Evolutionary conservation across 805 yeast genomes (phyloP), one percentile per base, ranked within the genome.

Genomic region (Saccharomycopsis malanga): DNA sequence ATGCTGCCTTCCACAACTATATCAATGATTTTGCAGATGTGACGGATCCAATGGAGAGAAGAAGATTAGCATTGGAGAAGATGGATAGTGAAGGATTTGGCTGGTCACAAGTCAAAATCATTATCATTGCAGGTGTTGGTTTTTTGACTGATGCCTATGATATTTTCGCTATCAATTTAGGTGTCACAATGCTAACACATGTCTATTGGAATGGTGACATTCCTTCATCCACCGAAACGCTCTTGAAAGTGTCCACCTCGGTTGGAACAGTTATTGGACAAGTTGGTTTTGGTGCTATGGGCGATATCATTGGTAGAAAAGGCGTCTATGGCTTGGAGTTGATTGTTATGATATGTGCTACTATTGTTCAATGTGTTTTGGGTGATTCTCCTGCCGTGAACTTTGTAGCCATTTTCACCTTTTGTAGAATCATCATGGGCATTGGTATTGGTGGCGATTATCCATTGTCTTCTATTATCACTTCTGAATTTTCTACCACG

Each of bases 381-480:
- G 96, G 95, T 59, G 60, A 66, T 9, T 77, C 95, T 22, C 76
- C 85, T 21, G 93, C 82, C 54, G 68, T 87, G 50, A 74, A 72
- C 60, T 83, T 87, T 60, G 77, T 77, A 45, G 95, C 93, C 37
- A 73, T 86, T 44, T 72, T 88, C 54, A 69, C 81, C 9, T 80
- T 83, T 60, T 81, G 79, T 70, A 83, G 96, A 78, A 80, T 87
- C 56, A 61, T 87, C 53, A 83, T 81, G 87, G 96, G 96, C 73
- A 82, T 88, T 59, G 96, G 96, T 78, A 88, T 87, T 59, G 96
- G 96, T 71, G 96, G 96, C 74, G 96, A 87, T 70, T 87, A 87
- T 66, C 96, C 96, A 57, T 73, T 88, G 60, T 86, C 95, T 15
- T 86, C 95, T 12, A 83, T 87, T 64, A 87, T 87, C 56, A 83